Evolutionary conservation across 2,329 filamentous ascomycete genomes (phyloP).

Genomic region (Aspergillus jensenii): DNA sequence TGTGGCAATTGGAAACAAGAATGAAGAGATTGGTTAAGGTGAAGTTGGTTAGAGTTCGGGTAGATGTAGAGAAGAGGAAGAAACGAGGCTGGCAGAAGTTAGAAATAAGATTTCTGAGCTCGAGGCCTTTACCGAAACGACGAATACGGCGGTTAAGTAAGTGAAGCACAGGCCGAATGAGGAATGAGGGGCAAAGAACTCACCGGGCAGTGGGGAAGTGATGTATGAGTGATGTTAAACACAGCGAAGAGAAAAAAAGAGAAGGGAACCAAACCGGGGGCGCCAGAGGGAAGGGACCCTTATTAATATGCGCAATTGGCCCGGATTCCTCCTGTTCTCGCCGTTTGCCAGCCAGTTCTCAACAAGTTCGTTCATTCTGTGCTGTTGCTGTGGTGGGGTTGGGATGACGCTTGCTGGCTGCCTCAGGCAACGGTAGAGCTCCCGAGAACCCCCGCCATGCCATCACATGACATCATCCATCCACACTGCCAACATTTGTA

Average conservation of each 20-base stretch:
- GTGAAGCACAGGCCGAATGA: constrained; percentile 12
- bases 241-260: constrained; percentile 1
- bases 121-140: constrained; percentile 26
- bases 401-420: constrained; percentile 18
- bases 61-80: constrained; percentile 9
- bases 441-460: constrained; percentile 27
- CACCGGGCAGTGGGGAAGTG: constrained; percentile 39
- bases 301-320: constrained; percentile 7
- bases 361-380: background rate
- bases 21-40: background rate
- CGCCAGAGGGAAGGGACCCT: background rate
- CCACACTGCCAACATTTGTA: background rate
- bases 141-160: constrained; percentile 21
- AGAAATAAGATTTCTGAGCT: constrained; percentile 16
- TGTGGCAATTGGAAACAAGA: constrained; percentile 20
- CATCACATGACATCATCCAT: constrained; percentile 27
- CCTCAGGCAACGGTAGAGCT: constrained; percentile 17
- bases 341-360: background rate
- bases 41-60: constrained; percentile 1
- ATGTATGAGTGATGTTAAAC: constrained; percentile 22
- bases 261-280: background rate
- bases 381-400: constrained; percentile 17
- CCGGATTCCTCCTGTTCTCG: constrained; percentile 1
- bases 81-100: constrained; percentile 8
- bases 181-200: constrained; percentile 29